Evolutionary conservation across 257 asterid species (phyloP).

Genomic region (Paraleonurus japonicus): DNA sequence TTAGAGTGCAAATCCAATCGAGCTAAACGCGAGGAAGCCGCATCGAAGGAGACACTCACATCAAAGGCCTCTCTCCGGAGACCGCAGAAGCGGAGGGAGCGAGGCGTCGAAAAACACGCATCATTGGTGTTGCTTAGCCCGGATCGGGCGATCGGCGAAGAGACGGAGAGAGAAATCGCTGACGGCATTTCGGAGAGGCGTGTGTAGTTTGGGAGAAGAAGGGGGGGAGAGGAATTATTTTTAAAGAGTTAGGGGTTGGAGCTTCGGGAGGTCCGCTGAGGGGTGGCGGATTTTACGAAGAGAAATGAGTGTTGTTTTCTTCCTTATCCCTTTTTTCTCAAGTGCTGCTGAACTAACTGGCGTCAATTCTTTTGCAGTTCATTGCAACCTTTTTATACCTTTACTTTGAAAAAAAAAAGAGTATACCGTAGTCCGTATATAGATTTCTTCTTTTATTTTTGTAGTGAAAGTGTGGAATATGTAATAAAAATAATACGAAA

Average conservation of each 20-base stretch:
- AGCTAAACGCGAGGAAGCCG: slow-evolving; percentile 34
- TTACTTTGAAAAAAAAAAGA: neutral
- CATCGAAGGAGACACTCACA: slow-evolving; percentile 28
- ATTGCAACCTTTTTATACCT: neutral
- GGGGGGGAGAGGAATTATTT: slow-evolving; percentile 14
- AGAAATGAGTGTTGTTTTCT: slow-evolving; percentile 12
- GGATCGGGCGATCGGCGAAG: slow-evolving; percentile 57
- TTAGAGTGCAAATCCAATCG: slow-evolving; percentile 32
- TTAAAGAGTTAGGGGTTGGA: slow-evolving; percentile 6
- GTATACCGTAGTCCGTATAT: neutral
- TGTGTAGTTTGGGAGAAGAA: slow-evolving; percentile 18
- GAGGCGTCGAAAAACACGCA: slow-evolving; percentile 40
- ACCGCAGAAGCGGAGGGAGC: slow-evolving; percentile 82
- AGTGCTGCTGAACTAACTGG: slow-evolving; percentile 11
- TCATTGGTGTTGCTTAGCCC: slow-evolving; percentile 24
- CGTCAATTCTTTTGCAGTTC: neutral
- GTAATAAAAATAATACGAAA: neutral
- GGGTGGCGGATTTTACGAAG: slow-evolving; percentile 75
- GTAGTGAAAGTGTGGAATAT: too few relatives aligned
- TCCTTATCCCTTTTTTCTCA: too few relatives aligned
- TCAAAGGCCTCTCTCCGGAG: slow-evolving; percentile 69
- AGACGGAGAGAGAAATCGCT: slow-evolving; percentile 55
- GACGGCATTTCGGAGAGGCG: slow-evolving; percentile 51
- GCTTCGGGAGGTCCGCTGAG: slow-evolving; percentile 67
- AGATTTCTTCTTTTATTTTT: neutral